A percentile compares a stretch with the other conserved stretches of the same genome.
phyloP scores from a whole-genome alignment of 768 basidiomycete genomes.

The Phaeotremella skinneri region DNA sequence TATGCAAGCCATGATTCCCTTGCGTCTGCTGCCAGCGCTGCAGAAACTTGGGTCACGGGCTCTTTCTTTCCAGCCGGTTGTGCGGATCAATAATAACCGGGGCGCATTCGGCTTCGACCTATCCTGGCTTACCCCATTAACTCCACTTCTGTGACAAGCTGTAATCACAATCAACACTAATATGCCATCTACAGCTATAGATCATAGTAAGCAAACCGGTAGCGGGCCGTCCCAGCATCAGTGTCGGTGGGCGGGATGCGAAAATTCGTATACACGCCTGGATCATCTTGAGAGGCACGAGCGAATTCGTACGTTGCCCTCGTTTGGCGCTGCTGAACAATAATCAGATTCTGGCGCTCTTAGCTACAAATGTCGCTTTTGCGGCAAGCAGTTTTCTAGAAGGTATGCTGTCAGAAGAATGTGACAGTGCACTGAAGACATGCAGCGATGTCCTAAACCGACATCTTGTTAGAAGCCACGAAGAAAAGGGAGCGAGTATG shows the following conservation, averaged over 20 bases:
- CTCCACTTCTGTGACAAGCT: too few species aligned
- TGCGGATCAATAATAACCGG: too few species aligned
- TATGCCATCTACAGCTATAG: too few species aligned
- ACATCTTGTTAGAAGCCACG: conserved; percentile 7
- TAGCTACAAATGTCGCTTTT: conserved; percentile 6
- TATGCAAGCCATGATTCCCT: too few species aligned
- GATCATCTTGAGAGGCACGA: conserved; percentile 17
- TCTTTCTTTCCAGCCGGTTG: too few species aligned
- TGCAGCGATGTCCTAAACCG: conserved; percentile 16
- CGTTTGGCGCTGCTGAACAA: not conserved
- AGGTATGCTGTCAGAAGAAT: conserved; percentile 8
- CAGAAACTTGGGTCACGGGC: too few species aligned
- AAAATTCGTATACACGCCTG: conserved; percentile 6
- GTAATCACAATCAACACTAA: too few species aligned
- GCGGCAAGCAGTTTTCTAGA: conserved; percentile 6
- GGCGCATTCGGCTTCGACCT: too few species aligned
- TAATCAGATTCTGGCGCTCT: conserved; percentile 1
- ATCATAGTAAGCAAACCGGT: too few species aligned
- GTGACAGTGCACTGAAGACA: not conserved
- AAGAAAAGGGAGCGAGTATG: not conserved
- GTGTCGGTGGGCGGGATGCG: conserved; percentile 12
- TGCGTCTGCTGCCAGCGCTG: too few species aligned
- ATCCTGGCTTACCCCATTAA: too few species aligned
- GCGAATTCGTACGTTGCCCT: conserved; percentile 3
- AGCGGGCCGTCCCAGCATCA: too few species aligned